Evolutionary conservation across 805 yeast species (phyloP).

Genomic region (Hyphopichia homilentoma): DNA sequence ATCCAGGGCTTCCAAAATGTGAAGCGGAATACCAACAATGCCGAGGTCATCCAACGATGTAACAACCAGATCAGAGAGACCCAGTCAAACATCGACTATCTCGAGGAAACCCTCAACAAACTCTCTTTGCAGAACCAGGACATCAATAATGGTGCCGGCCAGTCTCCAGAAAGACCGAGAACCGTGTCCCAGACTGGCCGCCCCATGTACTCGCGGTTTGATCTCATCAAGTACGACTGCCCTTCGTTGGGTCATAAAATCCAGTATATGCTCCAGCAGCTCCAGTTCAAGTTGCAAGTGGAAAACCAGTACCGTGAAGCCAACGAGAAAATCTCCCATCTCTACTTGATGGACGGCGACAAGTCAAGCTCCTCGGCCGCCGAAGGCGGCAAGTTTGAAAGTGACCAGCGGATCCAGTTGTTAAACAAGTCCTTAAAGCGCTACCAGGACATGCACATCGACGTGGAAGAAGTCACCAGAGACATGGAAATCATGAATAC

Average conservation of each 20-base stretch:
- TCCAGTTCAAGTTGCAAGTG: constrained; percentile 89
- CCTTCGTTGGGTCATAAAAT: constrained; percentile 93
- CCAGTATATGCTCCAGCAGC: constrained; percentile 91
- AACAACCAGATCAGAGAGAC: constrained; percentile 89
- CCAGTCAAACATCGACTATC: constrained; percentile 83
- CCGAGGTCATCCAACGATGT: constrained; percentile 84
- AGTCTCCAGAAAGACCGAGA: constrained; percentile 8
- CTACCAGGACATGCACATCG: constrained; percentile 84
- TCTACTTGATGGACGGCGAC: constrained; percentile 91
- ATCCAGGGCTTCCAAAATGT: constrained; percentile 83
- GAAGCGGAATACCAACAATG: constrained; percentile 73
- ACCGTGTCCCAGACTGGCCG: constrained; percentile 9
- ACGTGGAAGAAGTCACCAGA: constrained; percentile 60
- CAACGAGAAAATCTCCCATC: constrained; percentile 79
- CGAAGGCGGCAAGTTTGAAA: constrained; percentile 79
- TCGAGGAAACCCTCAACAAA: constrained; percentile 71
- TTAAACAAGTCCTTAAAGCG: constrained; percentile 80
- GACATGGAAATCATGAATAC: constrained; percentile 65
- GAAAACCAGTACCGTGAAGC: constrained; percentile 93
- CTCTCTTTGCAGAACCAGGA: constrained; percentile 36
- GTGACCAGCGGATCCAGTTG: constrained; percentile 79
- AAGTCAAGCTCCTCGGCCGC: constrained; percentile 82
- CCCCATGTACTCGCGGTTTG: constrained; percentile 65
- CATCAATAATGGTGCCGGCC: constrained; percentile 4
- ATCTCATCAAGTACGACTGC: constrained; percentile 85